Base-by-base conservation (phyloP, 352 stramenopile species). In the Pythium rhizo-oryzae region DNA sequence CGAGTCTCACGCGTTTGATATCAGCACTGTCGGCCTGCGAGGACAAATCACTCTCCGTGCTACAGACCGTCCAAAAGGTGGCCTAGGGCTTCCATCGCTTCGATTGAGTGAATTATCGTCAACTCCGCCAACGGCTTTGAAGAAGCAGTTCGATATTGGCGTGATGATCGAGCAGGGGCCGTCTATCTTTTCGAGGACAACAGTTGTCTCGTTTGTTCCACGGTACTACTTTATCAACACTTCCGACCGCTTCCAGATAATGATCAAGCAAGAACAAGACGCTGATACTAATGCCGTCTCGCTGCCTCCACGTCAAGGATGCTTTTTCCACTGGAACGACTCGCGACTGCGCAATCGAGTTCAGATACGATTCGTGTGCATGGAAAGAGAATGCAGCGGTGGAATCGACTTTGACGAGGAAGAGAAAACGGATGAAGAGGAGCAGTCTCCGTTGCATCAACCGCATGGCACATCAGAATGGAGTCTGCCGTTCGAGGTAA, bases 131-230 rank as follows among this genome's bases (percentile, higher is more conserved):
- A 61, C 24, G 8, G 59, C 65, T 24, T 70, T 74, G n/a, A 80
- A 85, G 47, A 89, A 90, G 63, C 82, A 94, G 71, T 93, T 84
- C 58, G 87, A 93, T 43, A 88, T 95, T 54, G 87, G 87, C n/a
- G 83, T 95, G 12, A 91, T 91, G 76, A 90, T 95, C 23, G 87
- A 95, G 53, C 85, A 93, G 76, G 87, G 84, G 0, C 87, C 87
- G 1, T 79, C 80, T 18, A 86, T 86, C 30, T 95, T 95, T 60
- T 90, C 82, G 1, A 74, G 85, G 24, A 92, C 87, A 0, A 90
- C 83, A 19, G 80, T 95, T 8, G 83, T 95, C 21, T 93, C 87
- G 0, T 82, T 95, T 15, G 85, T 92, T 33, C 83, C 84, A 8
- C 80, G 87, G n/a, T 93, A 90, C 55, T 91, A 92, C 65, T 81